phyloP scores from a whole-genome alignment of 2,329 filamentous ascomycete species.

The Colletotrichum truncatum region DNA sequence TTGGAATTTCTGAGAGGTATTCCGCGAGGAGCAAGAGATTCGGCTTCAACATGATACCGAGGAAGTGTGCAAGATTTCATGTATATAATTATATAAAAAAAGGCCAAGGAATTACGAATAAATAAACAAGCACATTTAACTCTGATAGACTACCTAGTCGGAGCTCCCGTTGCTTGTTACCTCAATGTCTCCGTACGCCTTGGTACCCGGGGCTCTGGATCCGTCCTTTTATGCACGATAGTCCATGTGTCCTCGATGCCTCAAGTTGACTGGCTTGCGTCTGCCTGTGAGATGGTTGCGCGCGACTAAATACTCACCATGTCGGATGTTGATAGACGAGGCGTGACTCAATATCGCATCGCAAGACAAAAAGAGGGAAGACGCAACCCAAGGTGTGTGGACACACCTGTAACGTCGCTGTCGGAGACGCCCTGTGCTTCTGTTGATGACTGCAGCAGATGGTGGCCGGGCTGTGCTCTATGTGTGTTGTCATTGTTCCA shows the following conservation, averaged over 20 bases:
- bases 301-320: background rate
- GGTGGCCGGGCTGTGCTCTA: constrained; percentile 4
- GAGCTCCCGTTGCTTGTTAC: too few species aligned
- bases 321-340: background rate
- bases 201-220: too few species aligned
- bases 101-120: too few species aligned
- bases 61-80: too few species aligned
- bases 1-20: too few species aligned
- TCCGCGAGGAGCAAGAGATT: too few species aligned
- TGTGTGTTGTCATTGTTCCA: background rate
- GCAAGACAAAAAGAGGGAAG: background rate
- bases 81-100: too few species aligned
- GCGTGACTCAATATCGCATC: background rate
- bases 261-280: constrained; percentile 1
- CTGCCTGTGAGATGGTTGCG: background rate
- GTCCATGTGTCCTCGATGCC: constrained; percentile 17
- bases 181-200: too few species aligned
- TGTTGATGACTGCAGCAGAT: constrained; percentile 1
- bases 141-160: too few species aligned
- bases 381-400: background rate
- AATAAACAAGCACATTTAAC: too few species aligned
- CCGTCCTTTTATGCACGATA: constrained; percentile 19
- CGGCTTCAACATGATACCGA: too few species aligned
- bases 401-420: too few species aligned
- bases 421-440: background rate